Evolutionary conservation across 257 asterid species (phyloP).

Genomic region (Nicotiana undulata): DNA sequence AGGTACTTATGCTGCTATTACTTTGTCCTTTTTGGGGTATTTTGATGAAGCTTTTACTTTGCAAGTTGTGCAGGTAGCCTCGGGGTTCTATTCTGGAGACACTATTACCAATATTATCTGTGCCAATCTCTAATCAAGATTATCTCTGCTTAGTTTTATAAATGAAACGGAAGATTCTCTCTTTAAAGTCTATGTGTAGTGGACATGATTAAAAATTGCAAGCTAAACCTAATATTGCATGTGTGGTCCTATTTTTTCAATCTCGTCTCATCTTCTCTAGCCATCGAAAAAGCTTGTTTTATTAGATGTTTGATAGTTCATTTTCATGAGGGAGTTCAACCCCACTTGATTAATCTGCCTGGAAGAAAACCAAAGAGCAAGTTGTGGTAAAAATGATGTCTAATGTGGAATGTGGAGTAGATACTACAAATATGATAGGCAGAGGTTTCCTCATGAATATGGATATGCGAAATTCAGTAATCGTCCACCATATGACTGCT

Average conservation of each 20-base stretch:
- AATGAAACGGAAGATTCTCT: not conserved
- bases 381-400: not conserved
- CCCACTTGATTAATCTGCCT: not conserved
- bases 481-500: not conserved
- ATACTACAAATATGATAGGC: not conserved
- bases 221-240: not conserved
- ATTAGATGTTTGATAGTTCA: not conserved
- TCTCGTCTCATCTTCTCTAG: not conserved
- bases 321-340: not conserved
- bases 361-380: not conserved
- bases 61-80: not conserved
- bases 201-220: not conserved
- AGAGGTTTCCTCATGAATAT: not conserved
- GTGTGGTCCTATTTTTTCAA: not conserved
- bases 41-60: not conserved
- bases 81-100: not conserved
- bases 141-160: not conserved
- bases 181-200: not conserved
- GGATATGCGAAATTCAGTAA: not conserved
- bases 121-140: not conserved
- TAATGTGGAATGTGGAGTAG: not conserved
- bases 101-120: conserved; percentile 1
- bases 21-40: not conserved
- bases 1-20: conserved; percentile 31
- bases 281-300: not conserved